Conservation (phyloP, 306 rosid species). For the Corylus heterophylla region DNA sequence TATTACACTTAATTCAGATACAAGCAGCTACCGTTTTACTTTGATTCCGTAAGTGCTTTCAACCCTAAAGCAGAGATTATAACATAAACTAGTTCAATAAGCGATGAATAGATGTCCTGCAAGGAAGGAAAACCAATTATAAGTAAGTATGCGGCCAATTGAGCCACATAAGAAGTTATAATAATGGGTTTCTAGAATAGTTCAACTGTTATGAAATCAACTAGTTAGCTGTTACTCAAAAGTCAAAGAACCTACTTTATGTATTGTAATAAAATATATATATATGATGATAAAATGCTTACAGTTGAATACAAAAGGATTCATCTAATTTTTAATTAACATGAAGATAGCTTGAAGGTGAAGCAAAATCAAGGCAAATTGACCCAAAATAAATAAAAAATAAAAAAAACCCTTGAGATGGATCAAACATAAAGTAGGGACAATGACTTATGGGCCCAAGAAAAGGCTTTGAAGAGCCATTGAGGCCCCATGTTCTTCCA, state of each 20-base stretch:
- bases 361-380: slow-evolving; percentile 11
- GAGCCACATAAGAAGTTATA: slow-evolving; percentile 1
- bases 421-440: neutral
- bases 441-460: neutral
- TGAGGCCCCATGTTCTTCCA: neutral
- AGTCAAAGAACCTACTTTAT: slow-evolving; percentile 21
- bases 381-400: neutral
- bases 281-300: neutral
- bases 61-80: slow-evolving; percentile 14
- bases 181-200: neutral
- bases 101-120: slow-evolving; percentile 49
- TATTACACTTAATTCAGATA: slow-evolving; percentile 15
- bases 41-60: neutral
- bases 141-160: neutral
- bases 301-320: slow-evolving; percentile 15
- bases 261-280: slow-evolving; percentile 14
- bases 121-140: slow-evolving; percentile 18
- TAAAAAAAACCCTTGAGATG: neutral
- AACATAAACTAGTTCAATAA: slow-evolving; percentile 20
- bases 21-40: slow-evolving; percentile 10
- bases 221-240: slow-evolving; percentile 23
- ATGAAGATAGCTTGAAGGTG: slow-evolving; percentile 29
- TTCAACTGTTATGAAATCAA: slow-evolving; percentile 30
- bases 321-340: neutral
- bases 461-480: neutral